Evolutionary conservation across 2,329 filamentous ascomycete species (phyloP), one percentile per base, ranked within the genome.

Genomic region (Drechslerella coelobrocha): DNA sequence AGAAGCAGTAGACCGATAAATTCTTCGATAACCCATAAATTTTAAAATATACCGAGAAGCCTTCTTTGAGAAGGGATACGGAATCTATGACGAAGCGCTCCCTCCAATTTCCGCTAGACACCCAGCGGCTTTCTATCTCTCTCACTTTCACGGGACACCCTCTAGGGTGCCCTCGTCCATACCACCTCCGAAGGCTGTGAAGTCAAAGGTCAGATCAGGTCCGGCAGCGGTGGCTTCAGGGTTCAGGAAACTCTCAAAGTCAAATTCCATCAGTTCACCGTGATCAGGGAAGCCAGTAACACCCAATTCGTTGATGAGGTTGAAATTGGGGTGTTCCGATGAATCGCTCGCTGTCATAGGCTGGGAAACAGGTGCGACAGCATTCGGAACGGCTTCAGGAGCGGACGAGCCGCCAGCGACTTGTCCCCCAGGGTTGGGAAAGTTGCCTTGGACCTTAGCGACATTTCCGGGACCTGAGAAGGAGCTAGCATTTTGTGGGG

Each of bases 211-310:
- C 52, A 69, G 24, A 53, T 69, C 65, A 19, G 50, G 80, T 39
- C 81, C 80, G 41, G 71, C 76, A 6, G 79, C 80, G 26, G 83
- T 85, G 2, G 51, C 56, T 19, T 68, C 63, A 24, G 56, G 56
- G 75, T 87, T 85, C 56, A 88, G 80, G 80, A 88, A 88, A 14
- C 83, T 85, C 76, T 88, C 86, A 77, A 88, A 88, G 77, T 88
- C 85, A 77, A 88, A 88, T 21, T 71, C 65, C 65, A 63, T 71
- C 9, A 71, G 59, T 19, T 62, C 59, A 24, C 53, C 50, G n/a
- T 55, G 57, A 45, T 53, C 55, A 9, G 41, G 56, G n/a, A 71
- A 61, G 1, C 52, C 47, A 12, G 6, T 12, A 31, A 31, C 29
- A 17, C 47, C 56, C 24, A 68, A 31, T 12, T 71, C 55, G 17